Evolutionary conservation across 2,329 filamentous ascomycete genomes (phyloP).

Genomic region (Emmonsiellopsis sp.): DNA sequence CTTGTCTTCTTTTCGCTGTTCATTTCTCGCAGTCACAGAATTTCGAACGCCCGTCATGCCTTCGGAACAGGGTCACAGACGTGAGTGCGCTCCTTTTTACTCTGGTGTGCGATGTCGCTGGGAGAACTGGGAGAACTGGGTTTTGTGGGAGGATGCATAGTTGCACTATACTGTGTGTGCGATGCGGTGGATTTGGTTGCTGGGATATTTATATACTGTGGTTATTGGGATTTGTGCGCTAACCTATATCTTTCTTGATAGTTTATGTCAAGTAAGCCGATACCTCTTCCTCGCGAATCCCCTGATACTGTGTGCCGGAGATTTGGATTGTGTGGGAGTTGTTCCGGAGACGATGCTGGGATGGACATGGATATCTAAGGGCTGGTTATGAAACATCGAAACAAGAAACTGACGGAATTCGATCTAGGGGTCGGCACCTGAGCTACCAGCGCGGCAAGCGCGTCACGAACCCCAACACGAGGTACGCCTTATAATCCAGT

Average conservation of each 20-base stretch:
- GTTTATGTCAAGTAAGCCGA: slow-evolving; percentile 82
- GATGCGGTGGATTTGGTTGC: slow-evolving; percentile 1
- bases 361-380: not conserved
- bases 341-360: not conserved
- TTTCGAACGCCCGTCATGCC: slow-evolving; percentile 55
- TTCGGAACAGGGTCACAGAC: slow-evolving; percentile 80
- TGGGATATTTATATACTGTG: slow-evolving; percentile 4
- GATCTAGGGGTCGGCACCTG: slow-evolving; percentile 82
- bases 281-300: slow-evolving; percentile 11
- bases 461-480: slow-evolving; percentile 80
- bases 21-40: slow-evolving; percentile 18
- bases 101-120: not conserved
- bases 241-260: slow-evolving; percentile 31
- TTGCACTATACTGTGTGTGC: not conserved
- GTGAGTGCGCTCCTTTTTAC: slow-evolving; percentile 45
- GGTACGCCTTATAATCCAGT: slow-evolving; percentile 17
- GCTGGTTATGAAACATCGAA: not conserved
- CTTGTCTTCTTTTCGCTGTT: slow-evolving; percentile 1
- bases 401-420: slow-evolving; percentile 15
- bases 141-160: not conserved
- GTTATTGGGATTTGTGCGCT: slow-evolving; percentile 15
- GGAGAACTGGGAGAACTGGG: not conserved
- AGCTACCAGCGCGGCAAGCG: slow-evolving; percentile 95
- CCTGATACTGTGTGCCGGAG: not conserved
- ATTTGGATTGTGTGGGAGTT: not conserved